Base-by-base conservation (phyloP, 2,329 filamentous ascomycete genomes). In the Botrytis fabae region DNA sequence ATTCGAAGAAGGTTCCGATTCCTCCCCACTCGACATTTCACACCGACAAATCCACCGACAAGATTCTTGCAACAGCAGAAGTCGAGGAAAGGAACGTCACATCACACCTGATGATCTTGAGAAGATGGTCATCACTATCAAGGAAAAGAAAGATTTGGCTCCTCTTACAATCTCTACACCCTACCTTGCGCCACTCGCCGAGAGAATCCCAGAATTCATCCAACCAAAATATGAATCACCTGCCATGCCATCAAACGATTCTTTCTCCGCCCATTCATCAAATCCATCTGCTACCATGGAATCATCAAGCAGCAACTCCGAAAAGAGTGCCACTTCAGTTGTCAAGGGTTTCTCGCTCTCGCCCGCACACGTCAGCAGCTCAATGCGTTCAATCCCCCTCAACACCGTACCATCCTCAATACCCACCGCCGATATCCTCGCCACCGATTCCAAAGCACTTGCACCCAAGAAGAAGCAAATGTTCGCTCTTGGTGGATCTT, bases 51-150 rank as follows among this genome's bases (percentile, higher is more conserved):
- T 93, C 77, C 87, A 86, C 78, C 87, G 91, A 78, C 88, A 91
- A 78, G 92, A 95, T 81, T 95, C 92, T 18, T 90, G 86, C 79
- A 88, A 88, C 44, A 91, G 88, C 81, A 88, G 92, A 74, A 93
- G 91, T 80, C 89, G 92, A 76, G 91, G 91, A 76, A 90, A 86
- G 72, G 93, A 96, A 81, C 92, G 93, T 80, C 95, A 97, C 83
- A 95, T 98, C 77, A 97, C 94, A n/a, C 94, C 95, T 10, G 89
- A 93, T 79, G 93, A 96, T 78, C 87, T 98, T 44, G 94, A 97
- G 83, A 97, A 97, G 85, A 97, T 98, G 89, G 93, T 98, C 60
- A 90, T 93, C 73, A 94, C 92, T 57, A 98, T 98, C 81, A 93
- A 97, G 82, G 92, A 96, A 83, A 94, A 93, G 83, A 90, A 90